phyloP scores from a whole-genome alignment of 352 stramenopile genomes.

The Hyaloperonospora arabidopsidis region DNA sequence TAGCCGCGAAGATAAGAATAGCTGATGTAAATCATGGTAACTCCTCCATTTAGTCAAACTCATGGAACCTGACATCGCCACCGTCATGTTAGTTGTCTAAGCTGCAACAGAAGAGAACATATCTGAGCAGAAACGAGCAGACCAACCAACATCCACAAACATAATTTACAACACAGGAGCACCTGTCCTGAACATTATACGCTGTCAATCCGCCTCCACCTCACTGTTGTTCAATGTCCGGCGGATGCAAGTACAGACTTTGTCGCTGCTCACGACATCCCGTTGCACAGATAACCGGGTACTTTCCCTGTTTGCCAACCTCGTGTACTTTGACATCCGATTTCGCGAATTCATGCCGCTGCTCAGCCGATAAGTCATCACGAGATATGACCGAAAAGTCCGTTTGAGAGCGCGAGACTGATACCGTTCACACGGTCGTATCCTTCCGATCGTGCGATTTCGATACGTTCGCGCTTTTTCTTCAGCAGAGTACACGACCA shows the following conservation, averaged over 20 bases:
- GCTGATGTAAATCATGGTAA: too few relatives aligned
- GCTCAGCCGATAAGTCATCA: conserved; percentile 38
- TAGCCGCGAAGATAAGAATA: too few relatives aligned
- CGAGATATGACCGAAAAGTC: conserved; percentile 81
- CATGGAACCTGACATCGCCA: too few relatives aligned
- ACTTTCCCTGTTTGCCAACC: conserved; percentile 81
- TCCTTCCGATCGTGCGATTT: conserved; percentile 60
- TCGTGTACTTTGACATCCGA: conserved; percentile 82
- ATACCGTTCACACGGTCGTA: conserved; percentile 79
- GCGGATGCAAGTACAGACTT: conserved; percentile 80
- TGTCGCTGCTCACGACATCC: conserved; percentile 90
- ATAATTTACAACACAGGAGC: conserved; percentile 66
- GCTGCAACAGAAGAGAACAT: too few relatives aligned
- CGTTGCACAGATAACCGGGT: conserved; percentile 88
- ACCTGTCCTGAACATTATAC: conserved; percentile 76
- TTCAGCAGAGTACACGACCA: conserved; percentile 25
- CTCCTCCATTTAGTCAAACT: too few relatives aligned
- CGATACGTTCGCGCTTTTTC: conserved; percentile 57
- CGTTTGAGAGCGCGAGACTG: conserved; percentile 68
- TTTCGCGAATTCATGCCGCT: conserved; percentile 83
- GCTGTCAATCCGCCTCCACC: conserved; percentile 58
- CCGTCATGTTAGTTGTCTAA: too few relatives aligned
- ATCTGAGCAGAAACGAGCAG: too few relatives aligned
- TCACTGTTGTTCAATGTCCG: conserved; percentile 66
- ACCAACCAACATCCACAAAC: too few relatives aligned